Percentiles rank a stretch among this genome's conserved stretches.
Evolutionary conservation across 192 early-diverging fungal genomes (phyloP).

Genomic region (Paraglomus brasilianum): DNA sequence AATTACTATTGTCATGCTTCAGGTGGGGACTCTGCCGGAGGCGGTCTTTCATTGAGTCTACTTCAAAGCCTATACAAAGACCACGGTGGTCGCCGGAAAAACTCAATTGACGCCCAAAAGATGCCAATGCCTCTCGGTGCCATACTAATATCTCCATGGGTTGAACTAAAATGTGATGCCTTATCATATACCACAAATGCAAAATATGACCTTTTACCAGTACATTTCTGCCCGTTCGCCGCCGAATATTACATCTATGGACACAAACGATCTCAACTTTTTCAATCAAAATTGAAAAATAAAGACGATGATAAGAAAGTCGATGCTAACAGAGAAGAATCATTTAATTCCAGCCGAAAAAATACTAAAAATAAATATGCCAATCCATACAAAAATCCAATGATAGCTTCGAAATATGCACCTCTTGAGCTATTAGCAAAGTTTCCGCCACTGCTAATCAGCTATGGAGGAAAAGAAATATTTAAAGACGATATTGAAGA

Average conservation of each 20-base stretch:
- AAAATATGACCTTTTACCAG: conserved; percentile 8
- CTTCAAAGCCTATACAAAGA: neutral
- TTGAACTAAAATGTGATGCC: conserved; percentile 15
- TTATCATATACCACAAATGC: conserved; percentile 6
- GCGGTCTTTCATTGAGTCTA: neutral
- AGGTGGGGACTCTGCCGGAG: conserved; percentile 17
- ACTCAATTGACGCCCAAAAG: neutral
- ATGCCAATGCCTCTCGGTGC: neutral
- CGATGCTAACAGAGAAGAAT: too few relatives aligned
- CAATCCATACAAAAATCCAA: conserved; percentile 5
- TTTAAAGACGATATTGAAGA: conserved; percentile 28
- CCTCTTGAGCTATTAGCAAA: conserved; percentile 11
- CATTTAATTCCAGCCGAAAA: neutral
- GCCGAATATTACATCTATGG: conserved; percentile 21
- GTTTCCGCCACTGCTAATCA: conserved; percentile 18
- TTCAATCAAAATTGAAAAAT: neutral
- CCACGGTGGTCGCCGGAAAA: neutral
- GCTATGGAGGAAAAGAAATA: conserved; percentile 27
- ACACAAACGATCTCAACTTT: neutral
- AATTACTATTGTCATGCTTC: neutral
- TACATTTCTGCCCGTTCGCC: neutral
- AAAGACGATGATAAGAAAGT: neutral
- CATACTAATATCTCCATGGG: conserved; percentile 26
- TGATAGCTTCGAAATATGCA: conserved; percentile 2
- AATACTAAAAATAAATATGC: neutral